phyloP scores from a whole-genome alignment of 208 protist genomes.

The Trypanosoma lewisi region DNA sequence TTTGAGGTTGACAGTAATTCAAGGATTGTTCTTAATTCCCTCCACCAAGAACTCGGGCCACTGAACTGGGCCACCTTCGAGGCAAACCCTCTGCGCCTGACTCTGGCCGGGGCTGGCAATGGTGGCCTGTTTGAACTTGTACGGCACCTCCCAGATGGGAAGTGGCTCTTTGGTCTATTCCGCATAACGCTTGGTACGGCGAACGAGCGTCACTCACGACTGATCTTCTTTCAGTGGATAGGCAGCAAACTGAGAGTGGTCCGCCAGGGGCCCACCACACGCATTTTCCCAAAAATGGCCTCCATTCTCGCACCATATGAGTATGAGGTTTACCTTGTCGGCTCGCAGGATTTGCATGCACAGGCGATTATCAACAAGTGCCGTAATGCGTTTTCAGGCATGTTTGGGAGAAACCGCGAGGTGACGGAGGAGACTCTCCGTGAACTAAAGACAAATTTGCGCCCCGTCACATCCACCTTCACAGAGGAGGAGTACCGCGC shows the following conservation, averaged over 20 bases:
- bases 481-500: conserved; percentile 53
- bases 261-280: conserved; percentile 22
- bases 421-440: not conserved
- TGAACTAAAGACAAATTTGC: conserved; percentile 5
- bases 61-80: conserved; percentile 83
- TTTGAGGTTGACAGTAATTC: conserved; percentile 28
- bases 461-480: conserved; percentile 31
- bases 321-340: conserved; percentile 78
- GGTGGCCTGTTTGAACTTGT: conserved; percentile 80
- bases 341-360: conserved; percentile 54
- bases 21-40: conserved; percentile 42
- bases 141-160: conserved; percentile 57
- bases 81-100: conserved; percentile 42
- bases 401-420: not conserved
- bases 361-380: conserved; percentile 72
- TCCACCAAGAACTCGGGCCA: conserved; percentile 63
- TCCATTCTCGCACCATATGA: conserved; percentile 55
- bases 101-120: conserved; percentile 47
- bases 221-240: conserved; percentile 88
- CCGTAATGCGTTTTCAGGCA: conserved; percentile 49
- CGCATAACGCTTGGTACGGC: conserved; percentile 60
- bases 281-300: conserved; percentile 61
- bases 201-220: conserved; percentile 35
- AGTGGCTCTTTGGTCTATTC: conserved; percentile 84
- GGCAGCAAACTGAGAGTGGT: conserved; percentile 61